These are phyloP conservation scores for Talaromyces piceae DNA, from an alignment of 2,329 filamentous ascomycete species.

Conservation along the genomic window DNA sequence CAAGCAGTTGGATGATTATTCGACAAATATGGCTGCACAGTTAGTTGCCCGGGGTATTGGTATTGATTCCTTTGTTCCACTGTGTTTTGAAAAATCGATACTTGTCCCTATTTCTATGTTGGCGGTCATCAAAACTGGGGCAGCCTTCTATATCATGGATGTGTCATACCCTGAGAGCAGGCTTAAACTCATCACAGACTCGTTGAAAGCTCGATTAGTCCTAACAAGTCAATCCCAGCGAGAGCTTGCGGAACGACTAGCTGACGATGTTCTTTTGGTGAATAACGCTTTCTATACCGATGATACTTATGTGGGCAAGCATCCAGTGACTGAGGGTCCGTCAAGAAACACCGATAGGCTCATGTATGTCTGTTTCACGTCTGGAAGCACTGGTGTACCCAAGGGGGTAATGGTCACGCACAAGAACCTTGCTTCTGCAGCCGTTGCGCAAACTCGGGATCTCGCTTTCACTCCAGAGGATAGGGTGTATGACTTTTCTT, in stretches of 20 bases:
- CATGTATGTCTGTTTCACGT: conserved; percentile 6
- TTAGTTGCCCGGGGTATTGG: background rate
- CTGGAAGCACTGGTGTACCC: conserved; percentile 5
- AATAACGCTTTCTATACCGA: background rate
- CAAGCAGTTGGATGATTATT: background rate
- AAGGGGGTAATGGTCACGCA: conserved; percentile 4
- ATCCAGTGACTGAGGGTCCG: background rate
- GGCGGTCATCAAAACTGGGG: conserved; percentile 7
- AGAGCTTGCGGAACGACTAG: background rate
- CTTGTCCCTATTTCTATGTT: conserved; percentile 1
- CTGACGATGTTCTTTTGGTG: background rate
- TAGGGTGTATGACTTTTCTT: conserved; percentile 48
- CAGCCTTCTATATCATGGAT: conserved; percentile 3
- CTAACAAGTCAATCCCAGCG: background rate
- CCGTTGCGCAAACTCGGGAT: conserved; percentile 41
- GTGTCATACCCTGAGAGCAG: background rate
- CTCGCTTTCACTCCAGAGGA: conserved; percentile 42
- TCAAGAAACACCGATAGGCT: background rate
- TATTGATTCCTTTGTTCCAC: background rate
- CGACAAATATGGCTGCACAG: background rate
- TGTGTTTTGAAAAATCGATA: conserved; percentile 9
- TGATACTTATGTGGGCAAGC: background rate
- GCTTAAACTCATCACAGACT: background rate
- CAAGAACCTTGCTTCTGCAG: conserved; percentile 44
- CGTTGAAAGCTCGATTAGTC: background rate